Evolutionary conservation across 2,329 filamentous ascomycete species (phyloP), one percentile per base, ranked within the genome.

Genomic region (Phaeophleospora eucalypticola): DNA sequence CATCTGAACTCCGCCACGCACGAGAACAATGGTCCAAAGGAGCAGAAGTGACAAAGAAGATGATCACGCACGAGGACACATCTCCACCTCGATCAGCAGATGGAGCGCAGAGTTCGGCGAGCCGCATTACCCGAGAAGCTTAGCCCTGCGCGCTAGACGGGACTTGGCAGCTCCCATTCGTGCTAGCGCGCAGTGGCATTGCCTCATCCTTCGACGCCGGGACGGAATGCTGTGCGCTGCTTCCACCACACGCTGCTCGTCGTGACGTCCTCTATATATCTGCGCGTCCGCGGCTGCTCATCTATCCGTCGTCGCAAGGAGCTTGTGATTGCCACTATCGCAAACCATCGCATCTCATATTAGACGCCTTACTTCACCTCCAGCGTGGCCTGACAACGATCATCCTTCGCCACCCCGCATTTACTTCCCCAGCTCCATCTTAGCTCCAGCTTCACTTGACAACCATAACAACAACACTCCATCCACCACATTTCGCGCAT

Each of bases 181-280:
- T 4, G 4, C n/a, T 9, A 3, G 19, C 2, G 41, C 16, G 35
- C 34, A 34, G 14, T 17, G 15, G 21, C 43, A 36, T 29, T 27
- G 43, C 43, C 35, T 29, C 43, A 24, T 45, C 43, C 43, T 45
- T 45, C 43, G 15, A 32, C 12, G 24, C 14, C 8, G n/a, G 35
- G 18, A 16, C 21, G 35, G 33, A 39, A 35, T 19, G 15, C 36
- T 37, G 8, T 36, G 7, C 34, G 34, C 34, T 36, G 6, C 34
- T 18, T 17, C 36, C 36, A 18, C 12, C 12, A 10, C n/a, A 16
- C 7, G 16, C 6, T 8, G 34, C 6, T 10, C 36, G 19, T 39
- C 21, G 35, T 45, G 43, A 45, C 43, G 43, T 45, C 33, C 35
- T 45, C 36, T 36, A 45, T 45, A 39, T 45, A 39, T 20, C 36